A percentile compares a stretch with the other conserved stretches of the same genome.
phyloP scores from a whole-genome alignment of 345 rosid genomes.

The Acer campestre region DNA sequence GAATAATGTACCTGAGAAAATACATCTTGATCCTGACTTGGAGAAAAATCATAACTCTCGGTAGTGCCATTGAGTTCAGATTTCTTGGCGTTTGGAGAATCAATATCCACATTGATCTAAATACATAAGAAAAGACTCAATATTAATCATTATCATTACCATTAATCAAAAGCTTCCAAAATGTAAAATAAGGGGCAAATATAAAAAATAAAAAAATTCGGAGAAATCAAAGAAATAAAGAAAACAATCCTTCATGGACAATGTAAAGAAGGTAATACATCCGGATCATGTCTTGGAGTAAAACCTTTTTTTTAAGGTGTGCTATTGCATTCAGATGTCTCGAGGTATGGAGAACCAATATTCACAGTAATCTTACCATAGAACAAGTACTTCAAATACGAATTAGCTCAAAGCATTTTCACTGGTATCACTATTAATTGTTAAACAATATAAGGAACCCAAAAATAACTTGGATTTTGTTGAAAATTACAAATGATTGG shows the following conservation, averaged over 20 bases:
- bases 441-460: conserved; percentile 1
- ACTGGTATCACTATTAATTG: background rate
- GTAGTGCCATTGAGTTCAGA: conserved; percentile 21
- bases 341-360: conserved; percentile 4
- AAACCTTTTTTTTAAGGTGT: conserved; percentile 15
- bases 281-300: conserved; percentile 15
- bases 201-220: too few relatives aligned
- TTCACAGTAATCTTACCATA: conserved; percentile 9
- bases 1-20: conserved; percentile 19
- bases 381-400: background rate
- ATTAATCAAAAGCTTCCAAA: background rate
- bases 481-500: background rate
- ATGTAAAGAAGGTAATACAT: conserved; percentile 20
- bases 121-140: background rate
- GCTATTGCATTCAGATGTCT: conserved; percentile 20
- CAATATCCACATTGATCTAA: conserved; percentile 22
- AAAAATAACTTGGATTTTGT: background rate
- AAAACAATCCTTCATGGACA: background rate
- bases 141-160: background rate
- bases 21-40: conserved; percentile 22
- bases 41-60: conserved; percentile 9
- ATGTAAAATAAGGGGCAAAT: background rate
- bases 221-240: background rate
- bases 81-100: background rate
- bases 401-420: background rate